A percentile compares a stretch with the other conserved stretches of the same genome.
These are phyloP conservation scores for Anaeromyces robustus DNA, from an alignment of 192 early-diverging fungal species.

Conservation along the genomic window DNA sequence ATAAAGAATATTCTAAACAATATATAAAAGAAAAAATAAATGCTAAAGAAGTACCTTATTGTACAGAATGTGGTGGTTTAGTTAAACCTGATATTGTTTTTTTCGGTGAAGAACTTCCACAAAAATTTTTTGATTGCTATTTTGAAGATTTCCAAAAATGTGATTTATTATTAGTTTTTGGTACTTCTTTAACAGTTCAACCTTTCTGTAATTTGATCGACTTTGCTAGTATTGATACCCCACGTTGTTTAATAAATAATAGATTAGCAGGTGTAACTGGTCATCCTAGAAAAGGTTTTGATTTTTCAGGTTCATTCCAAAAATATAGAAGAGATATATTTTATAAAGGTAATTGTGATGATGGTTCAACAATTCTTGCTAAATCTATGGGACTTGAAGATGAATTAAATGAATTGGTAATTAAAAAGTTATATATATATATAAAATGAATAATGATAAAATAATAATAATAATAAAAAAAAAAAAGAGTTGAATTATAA, in stretches of 20 bases:
- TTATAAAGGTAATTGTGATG: constrained; percentile 69
- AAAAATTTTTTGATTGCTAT: constrained; percentile 44
- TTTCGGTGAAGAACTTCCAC: constrained; percentile 83
- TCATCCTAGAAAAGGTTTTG: constrained; percentile 35
- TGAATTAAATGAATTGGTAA: no score
- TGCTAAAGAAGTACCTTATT: constrained; percentile 46
- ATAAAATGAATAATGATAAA: no score
- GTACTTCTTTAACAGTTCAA: constrained; percentile 75
- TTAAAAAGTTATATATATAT: no score
- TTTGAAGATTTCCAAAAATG: constrained; percentile 49
- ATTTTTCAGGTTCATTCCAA: constrained; percentile 55
- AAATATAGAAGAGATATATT: constrained; percentile 59
- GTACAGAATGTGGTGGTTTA: constrained; percentile 43
- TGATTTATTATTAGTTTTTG: constrained; percentile 85
- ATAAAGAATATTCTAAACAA: constrained; percentile 8
- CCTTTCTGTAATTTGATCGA: constrained; percentile 76
- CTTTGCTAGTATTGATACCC: constrained; percentile 38
- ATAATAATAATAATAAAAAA: constrained; percentile 12
- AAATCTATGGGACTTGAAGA: constrained; percentile 40
- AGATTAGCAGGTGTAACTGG: background rate
- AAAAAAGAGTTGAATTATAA: constrained; percentile 16
- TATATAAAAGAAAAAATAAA: constrained; percentile 33
- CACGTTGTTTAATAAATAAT: constrained; percentile 79
- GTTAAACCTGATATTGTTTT: constrained; percentile 95
- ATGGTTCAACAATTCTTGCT: constrained; percentile 50